Base-by-base conservation (phyloP, 176 grass and related monocot genomes). In the Zoysia pacifica region DNA sequence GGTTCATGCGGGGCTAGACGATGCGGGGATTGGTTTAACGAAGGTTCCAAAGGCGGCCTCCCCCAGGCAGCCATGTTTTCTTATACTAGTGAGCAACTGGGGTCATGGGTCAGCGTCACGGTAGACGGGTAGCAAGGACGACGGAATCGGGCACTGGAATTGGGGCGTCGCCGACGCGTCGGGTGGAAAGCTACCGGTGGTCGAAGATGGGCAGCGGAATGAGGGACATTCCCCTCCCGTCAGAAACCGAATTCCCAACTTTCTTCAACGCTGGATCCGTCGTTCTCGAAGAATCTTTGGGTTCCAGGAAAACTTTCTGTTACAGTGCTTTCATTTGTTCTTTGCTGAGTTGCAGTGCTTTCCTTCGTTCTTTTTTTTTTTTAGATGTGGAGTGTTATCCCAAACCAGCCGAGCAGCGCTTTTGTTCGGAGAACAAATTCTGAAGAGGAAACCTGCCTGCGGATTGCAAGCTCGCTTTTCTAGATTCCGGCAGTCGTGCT, bases 41-140 rank as follows among this genome's bases (percentile, higher is more conserved):
- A 87, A 72, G 73, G 85, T 72, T 78, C 86, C 80, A 72, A 78
- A 45, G 28, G 18, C 3, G 11, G 79, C 73, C 85, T 87, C 9
- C 85, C 79, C 79, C 73, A 5, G 85, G 41, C 19, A 59, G 18
- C 74, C 74, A 67, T 42, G 79, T 77, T 87, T 54, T 66, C 28
- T 50, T 28, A 54, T 15, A 35, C 6, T 54, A 53, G 60, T 41
- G 44, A 45, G 44, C 63, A 81, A 37, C 84, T 16, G 53, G 62
- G 53, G 76, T 28, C 28, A 28, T 28, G 71, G 65, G 79, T 87
- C 65, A 39, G 11, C 72, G 35, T 65, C 79, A 39, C 3, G 62
- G 62, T 66, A n/a, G 20, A 28, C 28, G 28, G n/a, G 28, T 28
- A 28, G 28, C 0, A 11, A 51, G 2, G 42, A 50, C 19, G 43